Conservation (phyloP, 768 basidiomycete species). For the Dacryopinax spathularia region DNA sequence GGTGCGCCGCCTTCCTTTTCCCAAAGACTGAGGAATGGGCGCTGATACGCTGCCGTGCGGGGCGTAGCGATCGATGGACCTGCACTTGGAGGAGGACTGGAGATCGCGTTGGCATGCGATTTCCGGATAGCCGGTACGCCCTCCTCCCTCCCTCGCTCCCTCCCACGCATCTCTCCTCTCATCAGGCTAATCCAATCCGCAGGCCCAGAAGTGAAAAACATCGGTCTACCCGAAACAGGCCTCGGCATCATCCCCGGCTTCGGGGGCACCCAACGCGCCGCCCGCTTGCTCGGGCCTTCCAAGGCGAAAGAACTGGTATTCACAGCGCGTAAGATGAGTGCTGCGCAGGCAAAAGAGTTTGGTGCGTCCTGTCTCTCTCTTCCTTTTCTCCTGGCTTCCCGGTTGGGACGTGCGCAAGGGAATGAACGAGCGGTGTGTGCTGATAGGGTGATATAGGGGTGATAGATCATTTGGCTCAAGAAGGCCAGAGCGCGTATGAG, state of each 20-base stretch:
- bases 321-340: slow-evolving; percentile 55
- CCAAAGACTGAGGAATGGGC: too few species aligned
- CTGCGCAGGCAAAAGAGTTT: slow-evolving; percentile 52
- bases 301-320: slow-evolving; percentile 81
- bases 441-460: slow-evolving; percentile 54
- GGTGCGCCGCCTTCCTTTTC: too few species aligned
- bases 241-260: slow-evolving; percentile 82
- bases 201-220: slow-evolving; percentile 47
- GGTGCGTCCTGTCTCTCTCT: slow-evolving; percentile 30
- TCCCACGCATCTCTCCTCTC: not conserved
- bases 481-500: slow-evolving; percentile 48
- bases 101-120: slow-evolving; percentile 79
- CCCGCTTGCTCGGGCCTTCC: slow-evolving; percentile 60
- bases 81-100: slow-evolving; percentile 84
- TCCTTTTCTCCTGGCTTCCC: not conserved
- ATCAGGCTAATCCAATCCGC: not conserved
- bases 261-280: slow-evolving; percentile 73
- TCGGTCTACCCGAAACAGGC: slow-evolving; percentile 69
- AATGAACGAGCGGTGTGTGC: too few species aligned
- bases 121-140: slow-evolving; percentile 69
- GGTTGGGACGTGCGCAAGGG: slow-evolving; percentile 14
- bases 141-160: not conserved
- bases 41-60: too few species aligned
- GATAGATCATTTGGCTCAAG: slow-evolving; percentile 61
- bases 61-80: slow-evolving; percentile 83